phyloP scores from a whole-genome alignment of 768 basidiomycete genomes.

The Lactarius sanguifluus region DNA sequence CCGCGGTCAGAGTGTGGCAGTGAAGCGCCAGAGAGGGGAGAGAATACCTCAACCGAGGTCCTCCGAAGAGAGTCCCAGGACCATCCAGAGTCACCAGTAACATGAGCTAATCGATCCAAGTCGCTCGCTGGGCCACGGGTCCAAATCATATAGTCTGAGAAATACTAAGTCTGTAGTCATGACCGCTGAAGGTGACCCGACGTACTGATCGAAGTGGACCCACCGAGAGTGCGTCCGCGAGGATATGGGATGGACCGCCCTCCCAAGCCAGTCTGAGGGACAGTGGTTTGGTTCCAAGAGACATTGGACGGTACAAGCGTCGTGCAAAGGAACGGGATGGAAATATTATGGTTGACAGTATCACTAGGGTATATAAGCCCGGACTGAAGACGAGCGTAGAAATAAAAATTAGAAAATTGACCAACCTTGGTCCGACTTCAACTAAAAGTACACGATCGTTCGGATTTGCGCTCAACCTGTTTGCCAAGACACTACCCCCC shows the following conservation, averaged over 20 bases:
- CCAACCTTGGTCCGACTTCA: constrained; percentile 29
- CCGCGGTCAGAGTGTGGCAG: neutral
- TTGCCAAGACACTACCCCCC: constrained; percentile 1
- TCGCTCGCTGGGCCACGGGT: constrained; percentile 28
- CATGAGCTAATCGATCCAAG: constrained; percentile 28
- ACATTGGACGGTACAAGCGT: constrained; percentile 17
- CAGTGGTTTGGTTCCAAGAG: constrained; percentile 31
- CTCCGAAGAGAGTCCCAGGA: constrained; percentile 28
- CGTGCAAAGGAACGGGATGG: constrained; percentile 12
- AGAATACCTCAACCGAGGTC: constrained; percentile 9
- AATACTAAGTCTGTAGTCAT: neutral
- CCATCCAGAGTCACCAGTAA: constrained; percentile 28
- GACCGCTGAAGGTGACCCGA: neutral
- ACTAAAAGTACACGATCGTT: constrained; percentile 22
- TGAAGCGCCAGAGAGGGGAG: neutral
- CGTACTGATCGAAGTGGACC: constrained; percentile 30
- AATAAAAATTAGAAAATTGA: constrained; percentile 16
- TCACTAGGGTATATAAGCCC: neutral
- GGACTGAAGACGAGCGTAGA: neutral
- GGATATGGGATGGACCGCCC: constrained; percentile 25
- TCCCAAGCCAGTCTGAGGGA: constrained; percentile 21
- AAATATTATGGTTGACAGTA: neutral
- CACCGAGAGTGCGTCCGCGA: constrained; percentile 28
- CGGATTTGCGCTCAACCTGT: constrained; percentile 25
- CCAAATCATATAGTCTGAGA: constrained; percentile 19